Conservation (phyloP, 495 filamentous ascomycete genomes). For the Tuber borchii region DNA sequence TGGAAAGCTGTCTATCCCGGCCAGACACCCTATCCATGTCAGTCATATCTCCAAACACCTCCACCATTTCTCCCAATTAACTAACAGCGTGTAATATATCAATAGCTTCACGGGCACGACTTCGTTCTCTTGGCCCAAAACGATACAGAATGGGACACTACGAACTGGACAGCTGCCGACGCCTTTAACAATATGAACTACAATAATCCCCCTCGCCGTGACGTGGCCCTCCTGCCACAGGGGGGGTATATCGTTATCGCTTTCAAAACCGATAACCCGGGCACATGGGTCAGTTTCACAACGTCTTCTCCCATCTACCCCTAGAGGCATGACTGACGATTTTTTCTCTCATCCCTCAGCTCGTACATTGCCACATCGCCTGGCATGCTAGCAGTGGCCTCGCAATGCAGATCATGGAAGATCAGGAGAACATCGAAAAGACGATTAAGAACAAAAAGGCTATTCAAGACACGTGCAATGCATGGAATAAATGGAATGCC, state of each 20-base stretch:
- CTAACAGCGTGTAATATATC: constrained; percentile 10
- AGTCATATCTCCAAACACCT: constrained; percentile 1
- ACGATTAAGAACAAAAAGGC: neutral
- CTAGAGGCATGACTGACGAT: neutral
- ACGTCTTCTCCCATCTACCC: neutral
- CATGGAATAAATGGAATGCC: neutral
- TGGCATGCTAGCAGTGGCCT: neutral
- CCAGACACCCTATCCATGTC: constrained; percentile 26
- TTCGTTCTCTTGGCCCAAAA: constrained; percentile 52
- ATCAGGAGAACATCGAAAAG: neutral
- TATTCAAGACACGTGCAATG: neutral
- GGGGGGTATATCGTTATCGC: constrained; percentile 50
- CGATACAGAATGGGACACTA: constrained; percentile 39
- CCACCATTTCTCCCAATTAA: neutral
- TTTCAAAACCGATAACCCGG: constrained; percentile 55
- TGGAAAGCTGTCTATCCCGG: constrained; percentile 43
- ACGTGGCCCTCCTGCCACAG: constrained; percentile 53
- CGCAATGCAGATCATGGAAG: constrained; percentile 3
- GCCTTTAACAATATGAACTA: constrained; percentile 1
- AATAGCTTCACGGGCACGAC: constrained; percentile 56
- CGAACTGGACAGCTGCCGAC: constrained; percentile 40
- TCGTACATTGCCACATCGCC: neutral
- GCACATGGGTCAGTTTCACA: constrained; percentile 26
- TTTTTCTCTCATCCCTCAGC: neutral
- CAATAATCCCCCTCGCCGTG: constrained; percentile 53